Percentiles rank a stretch among this genome's conserved stretches.
These are phyloP conservation scores for Dichotomocladium elegans DNA, from an alignment of 371 early-diverging fungal species.

Conservation along the genomic window DNA sequence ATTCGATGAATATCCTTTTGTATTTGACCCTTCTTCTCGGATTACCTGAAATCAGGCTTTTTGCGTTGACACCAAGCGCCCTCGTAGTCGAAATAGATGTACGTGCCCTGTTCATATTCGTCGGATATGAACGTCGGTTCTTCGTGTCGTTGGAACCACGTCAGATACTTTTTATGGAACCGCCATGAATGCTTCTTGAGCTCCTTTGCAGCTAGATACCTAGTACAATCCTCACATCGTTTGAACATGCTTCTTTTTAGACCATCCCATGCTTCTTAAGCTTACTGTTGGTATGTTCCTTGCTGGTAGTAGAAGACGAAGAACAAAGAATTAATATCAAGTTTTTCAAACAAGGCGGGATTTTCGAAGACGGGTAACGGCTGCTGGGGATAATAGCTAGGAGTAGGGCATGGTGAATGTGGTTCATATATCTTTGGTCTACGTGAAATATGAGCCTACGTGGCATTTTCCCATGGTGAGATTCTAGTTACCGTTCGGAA, in stretches of 20 bases:
- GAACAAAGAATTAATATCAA: conserved; percentile 96
- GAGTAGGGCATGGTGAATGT: conserved; percentile 76
- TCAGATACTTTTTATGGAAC: conserved; percentile 97
- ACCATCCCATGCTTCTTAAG: background rate
- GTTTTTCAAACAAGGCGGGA: conserved; percentile 81
- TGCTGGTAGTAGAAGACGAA: conserved; percentile 98
- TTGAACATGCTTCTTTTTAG: background rate
- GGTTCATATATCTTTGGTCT: conserved; percentile 72
- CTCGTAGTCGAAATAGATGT: conserved; percentile 98
- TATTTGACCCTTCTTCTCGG: background rate
- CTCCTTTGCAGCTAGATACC: conserved; percentile 94
- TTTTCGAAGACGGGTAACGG: conserved; percentile 79
- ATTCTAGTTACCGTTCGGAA: conserved; percentile 56
- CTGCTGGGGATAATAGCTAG: conserved; percentile 87
- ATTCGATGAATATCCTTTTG: background rate
- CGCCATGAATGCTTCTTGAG: conserved; percentile 98
- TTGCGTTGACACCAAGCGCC: conserved; percentile 98
- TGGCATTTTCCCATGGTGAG: too few relatives aligned
- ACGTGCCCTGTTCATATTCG: conserved; percentile 98
- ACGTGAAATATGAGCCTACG: too few relatives aligned
- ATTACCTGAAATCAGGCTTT: conserved; percentile 88
- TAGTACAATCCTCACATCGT: too few relatives aligned
- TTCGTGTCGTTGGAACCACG: conserved; percentile 99
- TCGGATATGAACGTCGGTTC: conserved; percentile 97
- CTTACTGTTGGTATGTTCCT: conserved; percentile 94